Evolutionary conservation across 1,284 basidiomycete species (phyloP).

Genomic region (Gomphus sp.): DNA sequence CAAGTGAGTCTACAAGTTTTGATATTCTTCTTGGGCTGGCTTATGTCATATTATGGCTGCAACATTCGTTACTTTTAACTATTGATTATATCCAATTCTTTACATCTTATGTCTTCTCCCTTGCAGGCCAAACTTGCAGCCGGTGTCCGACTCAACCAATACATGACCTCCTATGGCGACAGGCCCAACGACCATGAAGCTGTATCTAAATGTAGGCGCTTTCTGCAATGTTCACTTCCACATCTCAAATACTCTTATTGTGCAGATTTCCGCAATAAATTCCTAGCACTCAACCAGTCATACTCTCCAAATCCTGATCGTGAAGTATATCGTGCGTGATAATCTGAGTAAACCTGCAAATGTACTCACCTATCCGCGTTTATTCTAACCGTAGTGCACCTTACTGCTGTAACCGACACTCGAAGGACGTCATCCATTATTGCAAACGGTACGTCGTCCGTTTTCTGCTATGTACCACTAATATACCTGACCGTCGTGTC

Average conservation of each 20-base stretch:
- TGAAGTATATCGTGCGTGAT: slow-evolving; percentile 54
- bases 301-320: slow-evolving; percentile 58
- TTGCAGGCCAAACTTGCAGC: slow-evolving; percentile 57
- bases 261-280: slow-evolving; percentile 65
- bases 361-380: not conserved
- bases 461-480: not conserved
- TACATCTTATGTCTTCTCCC: not conserved
- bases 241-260: slow-evolving; percentile 10
- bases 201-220: slow-evolving; percentile 51
- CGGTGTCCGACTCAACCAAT: slow-evolving; percentile 57
- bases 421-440: slow-evolving; percentile 32
- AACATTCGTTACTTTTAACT: not conserved
- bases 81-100: not conserved
- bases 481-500: not conserved
- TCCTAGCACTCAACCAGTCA: slow-evolving; percentile 56
- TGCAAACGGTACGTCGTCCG: slow-evolving; percentile 25
- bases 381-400: slow-evolving; percentile 41
- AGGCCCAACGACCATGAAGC: slow-evolving; percentile 65
- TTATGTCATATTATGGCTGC: too few species aligned
- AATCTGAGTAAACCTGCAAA: not conserved
- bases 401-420: slow-evolving; percentile 69
- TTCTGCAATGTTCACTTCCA: not conserved
- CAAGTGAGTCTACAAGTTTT: slow-evolving; percentile 29
- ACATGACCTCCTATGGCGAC: slow-evolving; percentile 60
- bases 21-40: too few species aligned